Evolutionary conservation across 106 monocot species (phyloP).

Genomic region (Amphibolis antarctica): DNA sequence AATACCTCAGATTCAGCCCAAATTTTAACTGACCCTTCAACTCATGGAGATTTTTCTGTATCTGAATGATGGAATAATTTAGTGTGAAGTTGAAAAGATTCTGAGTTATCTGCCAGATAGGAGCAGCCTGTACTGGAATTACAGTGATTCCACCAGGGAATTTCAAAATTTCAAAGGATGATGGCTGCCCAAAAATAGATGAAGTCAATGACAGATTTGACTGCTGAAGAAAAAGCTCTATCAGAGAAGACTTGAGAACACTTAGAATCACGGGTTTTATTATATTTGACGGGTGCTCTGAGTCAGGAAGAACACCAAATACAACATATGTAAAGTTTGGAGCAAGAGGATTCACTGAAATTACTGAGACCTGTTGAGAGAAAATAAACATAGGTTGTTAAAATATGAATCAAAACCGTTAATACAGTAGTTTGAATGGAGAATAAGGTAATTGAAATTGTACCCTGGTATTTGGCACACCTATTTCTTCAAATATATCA

Average conservation of each 20-base stretch:
- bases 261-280: conserved; percentile 48
- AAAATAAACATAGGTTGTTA: neutral
- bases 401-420: neutral
- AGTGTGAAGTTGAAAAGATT: conserved; percentile 56
- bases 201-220: conserved; percentile 50
- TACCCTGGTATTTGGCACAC: conserved; percentile 54
- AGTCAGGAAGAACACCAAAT: conserved; percentile 48
- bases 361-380: conserved; percentile 44
- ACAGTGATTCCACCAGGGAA: conserved; percentile 74
- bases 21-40: conserved; percentile 55
- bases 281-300: conserved; percentile 12
- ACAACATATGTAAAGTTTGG: conserved; percentile 41
- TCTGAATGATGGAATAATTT: conserved; percentile 36
- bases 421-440: neutral
- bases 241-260: conserved; percentile 55
- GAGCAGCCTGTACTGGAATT: conserved; percentile 41
- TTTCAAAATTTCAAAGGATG: conserved; percentile 48
- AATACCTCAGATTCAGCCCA: conserved; percentile 46
- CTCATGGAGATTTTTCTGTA: conserved; percentile 38
- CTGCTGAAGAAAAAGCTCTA: conserved; percentile 43
- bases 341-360: conserved; percentile 36
- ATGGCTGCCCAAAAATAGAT: conserved; percentile 50
- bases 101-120: conserved; percentile 48
- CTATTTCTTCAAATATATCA: conserved; percentile 70
- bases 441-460: neutral